Evolutionary conservation across 1,284 basidiomycete species (phyloP), one percentile per base, ranked within the genome.

Genomic region (Cryptococcus wingfieldii): DNA sequence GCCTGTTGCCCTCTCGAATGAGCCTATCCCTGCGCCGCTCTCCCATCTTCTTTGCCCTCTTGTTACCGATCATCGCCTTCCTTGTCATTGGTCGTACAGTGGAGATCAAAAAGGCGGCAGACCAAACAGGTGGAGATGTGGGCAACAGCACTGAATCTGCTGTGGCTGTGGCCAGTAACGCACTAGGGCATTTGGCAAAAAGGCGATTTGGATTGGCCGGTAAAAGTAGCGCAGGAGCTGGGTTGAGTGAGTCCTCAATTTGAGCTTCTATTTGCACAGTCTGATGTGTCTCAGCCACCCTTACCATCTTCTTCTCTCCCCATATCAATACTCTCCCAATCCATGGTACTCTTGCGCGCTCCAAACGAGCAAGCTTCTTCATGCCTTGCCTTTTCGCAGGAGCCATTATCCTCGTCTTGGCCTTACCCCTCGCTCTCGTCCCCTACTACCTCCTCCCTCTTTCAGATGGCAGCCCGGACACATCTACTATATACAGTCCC

Each of bases 391-490:
- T 79, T 12, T 58, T 67, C 9, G 60, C 72, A 2, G 66, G 70
- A 8, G 49, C 63, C 14, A 54, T 65, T 39, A 59, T 76, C 46
- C 63, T 77, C 14, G 55, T 69, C 19, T 61, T 79, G 13, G 56
- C 67, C 27, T 67, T 79, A 8, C 77, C 77, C 0, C 62, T 75
- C 31, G 68, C 75, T 2, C 65, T 79, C 10, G 76, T 79, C 2
- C 77, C 77, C 6, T 79, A 79, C 63, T 76, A 77, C 58, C 71
- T 77, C 47, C 65, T 77, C 27, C 65, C 72, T 2, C 53, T 64
- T 0, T 47, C 52, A 8, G 47, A 55, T 23, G 37, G 23, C 5
- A 41, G 42, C 14, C 48, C 14, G 14, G 4, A 27, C 41, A 23
- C 44, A 51, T 14, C n/a, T 47, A 19, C 38, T 41, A n/a, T 42